Percentiles rank a stretch among this genome's conserved stretches.
Evolutionary conservation across 2,329 filamentous ascomycete genomes (phyloP).

Genomic region (Rhynchosporium agropyri): DNA sequence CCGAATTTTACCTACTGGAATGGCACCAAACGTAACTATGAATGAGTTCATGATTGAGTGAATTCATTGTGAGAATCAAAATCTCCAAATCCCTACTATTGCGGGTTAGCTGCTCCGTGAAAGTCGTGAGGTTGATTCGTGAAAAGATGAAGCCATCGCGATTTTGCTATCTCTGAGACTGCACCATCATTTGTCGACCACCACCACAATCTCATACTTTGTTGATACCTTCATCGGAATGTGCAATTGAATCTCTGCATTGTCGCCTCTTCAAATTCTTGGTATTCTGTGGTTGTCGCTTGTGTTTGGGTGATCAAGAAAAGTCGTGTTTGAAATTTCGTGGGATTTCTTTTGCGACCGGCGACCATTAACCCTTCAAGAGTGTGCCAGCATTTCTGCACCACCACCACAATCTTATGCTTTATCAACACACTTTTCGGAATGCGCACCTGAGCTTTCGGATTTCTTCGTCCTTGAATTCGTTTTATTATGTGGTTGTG

Average conservation of each 20-base stretch:
- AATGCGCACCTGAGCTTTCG: conserved; percentile 14
- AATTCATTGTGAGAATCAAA: neutral
- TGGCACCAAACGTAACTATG: neutral
- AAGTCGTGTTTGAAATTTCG: too few relatives aligned
- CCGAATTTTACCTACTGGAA: conserved; percentile 7
- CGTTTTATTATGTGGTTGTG: conserved; percentile 18
- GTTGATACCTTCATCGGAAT: conserved; percentile 1
- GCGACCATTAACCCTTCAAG: conserved; percentile 12
- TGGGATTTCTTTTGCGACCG: too few relatives aligned
- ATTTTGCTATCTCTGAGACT: conserved; percentile 24
- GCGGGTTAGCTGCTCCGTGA: conserved; percentile 15
- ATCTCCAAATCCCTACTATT: neutral
- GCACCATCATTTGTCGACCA: conserved; percentile 17
- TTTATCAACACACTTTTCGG: neutral
- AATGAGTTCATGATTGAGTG: conserved; percentile 12
- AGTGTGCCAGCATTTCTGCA: conserved; percentile 16
- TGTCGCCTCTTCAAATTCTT: too few relatives aligned
- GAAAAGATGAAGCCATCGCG: conserved; percentile 35
- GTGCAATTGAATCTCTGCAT: conserved; percentile 1
- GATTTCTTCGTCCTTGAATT: conserved; percentile 13
- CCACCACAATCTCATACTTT: conserved; percentile 26
- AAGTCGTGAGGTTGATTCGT: conserved; percentile 18
- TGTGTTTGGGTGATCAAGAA: too few relatives aligned
- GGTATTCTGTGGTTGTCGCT: too few relatives aligned
- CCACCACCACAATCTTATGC: conserved; percentile 28